Evolutionary conservation across 2,329 filamentous ascomycete genomes (phyloP).

Genomic region (Colletotrichum sidae): DNA sequence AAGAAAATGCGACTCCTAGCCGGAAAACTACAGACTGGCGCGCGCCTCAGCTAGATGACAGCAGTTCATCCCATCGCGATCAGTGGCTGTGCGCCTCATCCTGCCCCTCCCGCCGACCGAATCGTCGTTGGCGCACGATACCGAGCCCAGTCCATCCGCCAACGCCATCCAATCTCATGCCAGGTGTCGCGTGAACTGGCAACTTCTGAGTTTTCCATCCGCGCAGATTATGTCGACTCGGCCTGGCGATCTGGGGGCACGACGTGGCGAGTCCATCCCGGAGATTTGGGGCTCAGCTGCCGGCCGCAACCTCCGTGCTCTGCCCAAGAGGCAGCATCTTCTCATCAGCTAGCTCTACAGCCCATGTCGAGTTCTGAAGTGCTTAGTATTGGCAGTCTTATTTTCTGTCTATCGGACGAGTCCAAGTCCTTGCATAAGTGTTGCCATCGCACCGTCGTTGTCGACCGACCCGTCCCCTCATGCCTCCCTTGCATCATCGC

Average conservation of each 20-base stretch:
- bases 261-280: no score
- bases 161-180: constrained; percentile 28
- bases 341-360: not conserved
- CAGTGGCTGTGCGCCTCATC: not conserved
- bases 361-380: not conserved
- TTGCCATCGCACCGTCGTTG: not conserved
- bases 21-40: constrained; percentile 23
- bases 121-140: constrained; percentile 21
- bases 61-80: not conserved
- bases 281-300: no score
- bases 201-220: not conserved
- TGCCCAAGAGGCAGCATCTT: not conserved
- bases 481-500: constrained; percentile 1
- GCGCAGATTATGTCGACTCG: not conserved
- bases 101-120: not conserved
- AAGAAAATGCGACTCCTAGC: constrained; percentile 1
- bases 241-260: constrained; percentile 3
- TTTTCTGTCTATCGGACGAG: constrained; percentile 7
- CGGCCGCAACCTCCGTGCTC: not conserved
- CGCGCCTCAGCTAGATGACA: constrained; percentile 22
- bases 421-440: constrained; percentile 14
- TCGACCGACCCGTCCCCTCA: not conserved
- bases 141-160: constrained; percentile 9
- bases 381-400: constrained; percentile 3
- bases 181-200: constrained; percentile 16